These are phyloP conservation scores for Durotheca rogersii DNA, from an alignment of 495 filamentous ascomycete species.

Conservation along the genomic window DNA sequence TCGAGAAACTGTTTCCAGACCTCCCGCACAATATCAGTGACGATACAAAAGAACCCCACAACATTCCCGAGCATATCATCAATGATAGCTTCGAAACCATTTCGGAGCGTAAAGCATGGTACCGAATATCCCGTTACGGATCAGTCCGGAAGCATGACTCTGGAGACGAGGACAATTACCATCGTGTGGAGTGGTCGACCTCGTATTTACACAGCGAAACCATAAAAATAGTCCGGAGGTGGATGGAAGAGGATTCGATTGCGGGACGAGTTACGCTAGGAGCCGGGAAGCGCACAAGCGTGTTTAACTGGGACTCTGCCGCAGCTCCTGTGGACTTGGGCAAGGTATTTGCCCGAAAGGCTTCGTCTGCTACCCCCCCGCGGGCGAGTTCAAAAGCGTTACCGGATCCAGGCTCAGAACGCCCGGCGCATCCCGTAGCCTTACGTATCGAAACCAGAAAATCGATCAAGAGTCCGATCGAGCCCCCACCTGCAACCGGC, in stretches of 20 bases:
- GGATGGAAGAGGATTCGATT: conserved; percentile 62
- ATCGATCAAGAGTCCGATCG: conserved; percentile 20
- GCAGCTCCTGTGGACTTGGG: conserved; percentile 48
- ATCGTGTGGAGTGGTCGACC: conserved; percentile 54
- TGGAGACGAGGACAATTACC: conserved; percentile 59
- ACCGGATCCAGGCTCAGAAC: conserved; percentile 1
- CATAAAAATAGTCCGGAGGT: conserved; percentile 56
- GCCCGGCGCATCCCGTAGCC: background rate
- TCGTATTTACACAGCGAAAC: conserved; percentile 54
- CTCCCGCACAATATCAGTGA: conserved; percentile 1
- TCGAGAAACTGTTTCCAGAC: conserved; percentile 49
- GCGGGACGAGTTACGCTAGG: conserved; percentile 51
- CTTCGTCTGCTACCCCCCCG: conserved; percentile 16
- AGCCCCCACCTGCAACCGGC: too few relatives aligned
- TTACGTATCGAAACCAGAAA: conserved; percentile 2
- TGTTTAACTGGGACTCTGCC: conserved; percentile 57
- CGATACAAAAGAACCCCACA: conserved; percentile 3
- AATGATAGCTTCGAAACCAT: conserved; percentile 51
- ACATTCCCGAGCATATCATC: conserved; percentile 42
- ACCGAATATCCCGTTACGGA: conserved; percentile 58
- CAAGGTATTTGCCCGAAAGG: conserved; percentile 43
- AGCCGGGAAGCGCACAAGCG: conserved; percentile 39
- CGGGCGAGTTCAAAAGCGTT: conserved; percentile 22
- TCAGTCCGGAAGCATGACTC: conserved; percentile 56
- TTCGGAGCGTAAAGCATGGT: conserved; percentile 63